These are phyloP conservation scores for Aotearoamyces nothofagi DNA, from an alignment of 2,329 filamentous ascomycete species.

Conservation along the genomic window DNA sequence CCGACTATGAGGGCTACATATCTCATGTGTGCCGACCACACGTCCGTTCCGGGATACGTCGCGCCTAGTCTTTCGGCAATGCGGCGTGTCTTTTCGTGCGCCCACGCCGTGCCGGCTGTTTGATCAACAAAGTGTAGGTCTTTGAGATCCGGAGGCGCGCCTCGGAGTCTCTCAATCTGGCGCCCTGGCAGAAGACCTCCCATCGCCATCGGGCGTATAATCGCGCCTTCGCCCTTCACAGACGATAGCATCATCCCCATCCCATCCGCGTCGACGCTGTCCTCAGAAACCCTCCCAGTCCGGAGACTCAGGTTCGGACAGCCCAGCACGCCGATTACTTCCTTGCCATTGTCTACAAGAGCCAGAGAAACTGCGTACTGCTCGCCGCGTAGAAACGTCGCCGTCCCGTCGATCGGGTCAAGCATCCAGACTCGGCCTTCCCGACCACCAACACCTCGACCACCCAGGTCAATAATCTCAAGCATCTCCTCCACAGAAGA, in stretches of 20 bases:
- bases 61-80: conserved; percentile 19
- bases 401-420: conserved; percentile 50
- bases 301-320: conserved; percentile 42
- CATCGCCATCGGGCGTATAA: conserved; percentile 22
- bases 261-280: conserved; percentile 26
- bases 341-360: conserved; percentile 38
- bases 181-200: conserved; percentile 18
- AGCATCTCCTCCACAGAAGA: conserved; percentile 38
- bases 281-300: conserved; percentile 20
- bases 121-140: conserved; percentile 30
- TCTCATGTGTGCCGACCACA: conserved; percentile 37
- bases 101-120: conserved; percentile 22
- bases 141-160: conserved; percentile 9
- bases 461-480: conserved; percentile 43
- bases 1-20: conserved; percentile 35
- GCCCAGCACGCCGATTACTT: conserved; percentile 42
- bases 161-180: conserved; percentile 14
- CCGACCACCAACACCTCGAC: conserved; percentile 22
- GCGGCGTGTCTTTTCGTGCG: conserved; percentile 20
- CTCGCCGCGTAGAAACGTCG: conserved; percentile 41
- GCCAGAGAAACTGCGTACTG: conserved; percentile 49
- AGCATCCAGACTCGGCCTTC: conserved; percentile 40
- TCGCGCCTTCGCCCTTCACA: conserved; percentile 26
- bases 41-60: conserved; percentile 30
- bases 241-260: conserved; percentile 34